Percentiles rank a stretch among this genome's conserved stretches.
Evolutionary conservation across 1,139 yeast species (phyloP).

Genomic region (Scheffersomyces segobiensis): DNA sequence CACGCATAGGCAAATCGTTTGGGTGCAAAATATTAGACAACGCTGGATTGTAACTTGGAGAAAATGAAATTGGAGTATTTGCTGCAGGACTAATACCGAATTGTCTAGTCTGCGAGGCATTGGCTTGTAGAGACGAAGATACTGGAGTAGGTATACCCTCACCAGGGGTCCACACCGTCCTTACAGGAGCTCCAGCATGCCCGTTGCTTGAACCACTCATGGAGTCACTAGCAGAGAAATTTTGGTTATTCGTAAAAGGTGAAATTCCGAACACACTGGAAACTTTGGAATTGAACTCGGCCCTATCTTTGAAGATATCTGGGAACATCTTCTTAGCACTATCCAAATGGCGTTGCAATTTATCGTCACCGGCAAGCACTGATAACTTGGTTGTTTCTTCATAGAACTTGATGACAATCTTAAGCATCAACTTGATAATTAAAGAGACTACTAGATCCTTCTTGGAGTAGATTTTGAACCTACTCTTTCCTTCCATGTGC

Average conservation of each 20-base stretch:
- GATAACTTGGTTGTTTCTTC: constrained; percentile 20
- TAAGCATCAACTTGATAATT: constrained; percentile 23
- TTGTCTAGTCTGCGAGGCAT: background rate
- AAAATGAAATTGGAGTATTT: background rate
- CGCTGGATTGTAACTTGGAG: constrained; percentile 16
- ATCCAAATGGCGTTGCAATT: constrained; percentile 25
- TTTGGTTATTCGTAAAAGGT: constrained; percentile 1
- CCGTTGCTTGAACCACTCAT: background rate
- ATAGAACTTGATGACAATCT: constrained; percentile 24
- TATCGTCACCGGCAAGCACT: constrained; percentile 15
- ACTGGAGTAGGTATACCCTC: background rate
- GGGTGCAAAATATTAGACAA: constrained; percentile 26
- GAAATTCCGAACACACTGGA: constrained; percentile 5
- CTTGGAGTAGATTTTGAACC: constrained; percentile 18
- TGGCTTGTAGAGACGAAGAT: background rate
- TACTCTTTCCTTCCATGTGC: constrained; percentile 11
- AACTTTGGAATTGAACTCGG: constrained; percentile 1
- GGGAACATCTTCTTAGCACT: constrained; percentile 24
- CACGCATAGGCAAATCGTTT: constrained; percentile 1
- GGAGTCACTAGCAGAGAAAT: background rate
- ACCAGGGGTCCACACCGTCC: background rate
- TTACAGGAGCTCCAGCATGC: background rate
- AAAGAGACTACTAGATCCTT: constrained; percentile 25
- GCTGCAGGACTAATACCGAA: background rate
- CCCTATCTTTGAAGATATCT: constrained; percentile 17